Conservation (phyloP, 140 eudicot species). For the Ambrosia hybrid region DNA sequence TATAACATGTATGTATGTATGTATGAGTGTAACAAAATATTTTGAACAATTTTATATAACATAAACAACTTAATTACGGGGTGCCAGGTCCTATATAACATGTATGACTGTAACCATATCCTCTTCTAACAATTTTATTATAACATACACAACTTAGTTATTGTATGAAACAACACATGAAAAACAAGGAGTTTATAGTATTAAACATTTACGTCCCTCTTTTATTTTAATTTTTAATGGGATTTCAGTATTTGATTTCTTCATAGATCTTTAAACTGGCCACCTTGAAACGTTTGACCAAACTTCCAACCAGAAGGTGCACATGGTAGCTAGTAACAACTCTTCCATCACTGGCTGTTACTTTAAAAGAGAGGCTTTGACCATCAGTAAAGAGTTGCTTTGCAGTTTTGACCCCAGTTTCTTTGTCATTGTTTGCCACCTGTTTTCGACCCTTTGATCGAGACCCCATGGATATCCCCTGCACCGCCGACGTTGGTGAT, state of each 20-base stretch:
- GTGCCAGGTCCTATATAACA: too few species aligned
- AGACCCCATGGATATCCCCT: constrained; percentile 55
- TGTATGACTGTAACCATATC: too few species aligned
- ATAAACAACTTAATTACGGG: too few species aligned
- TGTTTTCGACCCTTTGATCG: constrained; percentile 56
- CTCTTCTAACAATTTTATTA: not conserved
- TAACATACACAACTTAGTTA: not conserved
- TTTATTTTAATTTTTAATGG: not conserved
- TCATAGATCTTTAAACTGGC: constrained; percentile 26
- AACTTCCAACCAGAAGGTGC: constrained; percentile 48
- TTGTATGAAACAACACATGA: not conserved
- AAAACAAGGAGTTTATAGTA: not conserved
- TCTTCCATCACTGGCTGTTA: constrained; percentile 53
- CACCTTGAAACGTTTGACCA: constrained; percentile 49
- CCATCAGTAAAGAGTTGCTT: constrained; percentile 50
- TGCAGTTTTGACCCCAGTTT: constrained; percentile 72
- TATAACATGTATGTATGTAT: too few species aligned
- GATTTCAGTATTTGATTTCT: not conserved
- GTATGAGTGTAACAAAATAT: too few species aligned
- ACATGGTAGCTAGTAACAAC: constrained; percentile 41
- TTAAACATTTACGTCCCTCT: not conserved
- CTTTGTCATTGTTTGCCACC: constrained; percentile 58
- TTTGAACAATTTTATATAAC: too few species aligned
- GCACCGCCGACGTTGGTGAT: constrained; percentile 62
- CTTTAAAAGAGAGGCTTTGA: constrained; percentile 52